A percentile compares a stretch with the other conserved stretches of the same genome.
Evolutionary conservation across 345 rosid genomes (phyloP).

Genomic region (Raphanus raphanistrum): DNA sequence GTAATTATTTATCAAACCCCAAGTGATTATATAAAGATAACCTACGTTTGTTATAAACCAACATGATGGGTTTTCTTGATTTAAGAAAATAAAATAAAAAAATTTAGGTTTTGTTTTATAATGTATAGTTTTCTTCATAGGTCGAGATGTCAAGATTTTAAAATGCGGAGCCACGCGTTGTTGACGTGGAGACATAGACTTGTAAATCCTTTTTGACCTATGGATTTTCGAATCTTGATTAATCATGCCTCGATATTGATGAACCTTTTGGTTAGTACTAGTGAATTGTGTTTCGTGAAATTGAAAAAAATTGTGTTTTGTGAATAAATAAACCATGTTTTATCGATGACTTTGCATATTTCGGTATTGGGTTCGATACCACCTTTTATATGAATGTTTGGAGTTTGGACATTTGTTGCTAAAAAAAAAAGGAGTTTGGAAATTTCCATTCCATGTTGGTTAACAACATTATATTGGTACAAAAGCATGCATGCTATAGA

Average conservation of each 20-base stretch:
- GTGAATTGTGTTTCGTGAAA: not conserved
- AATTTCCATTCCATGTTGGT: not conserved
- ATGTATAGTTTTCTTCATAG: not conserved
- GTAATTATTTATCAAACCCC: not conserved
- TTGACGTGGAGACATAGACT: slow-evolving; percentile 27
- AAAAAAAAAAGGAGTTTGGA: not conserved
- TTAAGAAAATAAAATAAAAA: not conserved
- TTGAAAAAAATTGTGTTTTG: not conserved
- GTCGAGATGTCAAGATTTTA: slow-evolving; percentile 1
- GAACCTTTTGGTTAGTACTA: not conserved
- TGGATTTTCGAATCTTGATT: not conserved
- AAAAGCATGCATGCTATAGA: not conserved
- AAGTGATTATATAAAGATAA: not conserved
- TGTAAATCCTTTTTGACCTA: not conserved
- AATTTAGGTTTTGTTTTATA: not conserved
- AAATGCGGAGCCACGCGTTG: slow-evolving; percentile 18
- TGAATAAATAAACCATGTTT: not conserved
- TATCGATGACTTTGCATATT: not conserved
- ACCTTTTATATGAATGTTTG: not conserved
- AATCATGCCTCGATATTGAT: not conserved
- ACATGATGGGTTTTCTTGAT: not conserved
- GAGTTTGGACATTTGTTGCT: too few relatives aligned
- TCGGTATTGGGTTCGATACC: not conserved
- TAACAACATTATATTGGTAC: not conserved
- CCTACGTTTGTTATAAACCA: not conserved